Evolutionary conservation across 2,329 filamentous ascomycete genomes (phyloP), one percentile per base, ranked within the genome.

Genomic region (Colletotrichum agaves): DNA sequence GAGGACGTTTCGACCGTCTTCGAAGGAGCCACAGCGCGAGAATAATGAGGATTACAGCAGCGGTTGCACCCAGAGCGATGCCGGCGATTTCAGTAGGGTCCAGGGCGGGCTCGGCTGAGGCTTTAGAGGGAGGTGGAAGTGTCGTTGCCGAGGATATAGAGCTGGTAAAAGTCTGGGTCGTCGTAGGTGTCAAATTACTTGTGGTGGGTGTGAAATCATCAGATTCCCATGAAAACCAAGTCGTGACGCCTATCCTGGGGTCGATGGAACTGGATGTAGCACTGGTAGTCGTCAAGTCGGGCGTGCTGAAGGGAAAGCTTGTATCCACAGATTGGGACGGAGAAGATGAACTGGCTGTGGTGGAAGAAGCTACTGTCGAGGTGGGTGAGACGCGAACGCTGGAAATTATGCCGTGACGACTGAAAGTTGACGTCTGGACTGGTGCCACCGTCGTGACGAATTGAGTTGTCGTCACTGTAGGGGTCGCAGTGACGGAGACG

Each of bases 81-180:
- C 73, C 75, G 2, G 75, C 74, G 31, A 78, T 74, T 62, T 76
- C 72, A 31, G 71, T 74, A 6, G 74, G 64, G 35, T 58, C 66
- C 19, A 77, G 71, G 27, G 52, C 43, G 4, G 68, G 37, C 17
- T 33, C 52, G 5, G 49, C 55, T 15, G 35, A 67, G 19, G 47
- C 56, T n/a, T 10, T 47, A 15, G 67, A 49, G 15, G 39, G 17
- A 7, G 50, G 49, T n/a, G 35, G 56, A 17, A 27, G 43, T 19
- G 65, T 50, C 13, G 60, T 44, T 5, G 63, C 52, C 12, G 65
- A 56, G 4, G 70, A 12, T 31, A 56, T 37, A 35, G 17, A 47
- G 37, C 27, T 31, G 43, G 33, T 5, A 61, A 58, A 19, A 62
- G 49, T 21, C n/a, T 52, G 70, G 21, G 49, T 23, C 10, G 41